Base-by-base conservation (phyloP, 441 rosid genomes). In the Bocquillonia castaneifolia region DNA sequence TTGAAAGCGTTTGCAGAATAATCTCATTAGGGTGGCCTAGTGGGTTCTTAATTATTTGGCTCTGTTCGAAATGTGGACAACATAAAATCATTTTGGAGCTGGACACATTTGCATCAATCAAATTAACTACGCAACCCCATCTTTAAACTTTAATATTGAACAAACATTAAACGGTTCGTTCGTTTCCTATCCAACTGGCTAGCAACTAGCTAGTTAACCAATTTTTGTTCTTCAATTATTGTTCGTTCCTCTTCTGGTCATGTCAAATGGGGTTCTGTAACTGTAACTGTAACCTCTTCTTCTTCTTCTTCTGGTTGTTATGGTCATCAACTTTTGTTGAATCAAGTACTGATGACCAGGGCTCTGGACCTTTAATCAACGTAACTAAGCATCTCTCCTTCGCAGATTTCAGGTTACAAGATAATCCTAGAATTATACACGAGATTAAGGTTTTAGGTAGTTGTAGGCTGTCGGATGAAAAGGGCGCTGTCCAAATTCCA, bases 381-480 rank as follows among this genome's bases (percentile, higher is more conserved):
- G 76, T 82, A 44, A 77, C 70, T 36, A 82, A 82, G 73, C 77
- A 68, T 28, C 45, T 84, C 25, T 75, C 68, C 47, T 84, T 82
- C 78, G 65, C 82, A 7, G 62, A 77, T 72, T 82, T 84, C 67
- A 75, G 65, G 57, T 52, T 73, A 2, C n/a, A n/a, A n/a, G 67
- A 69, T 39, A 58, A 77, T 52, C 79, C 77, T 22, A 54, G 63
- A 65, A 34, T 64, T 42, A 18, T 71, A 13, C 68, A 74, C 10
- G 81, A 74, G 0, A 51, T 82, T 26, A 79, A 76, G 76, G 79
- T 85, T 18, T 32, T 82, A 29, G 83, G 86, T 4, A 80, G 81
- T 51, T 85, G 75, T 10, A 79, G 71, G 36, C 28, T 82, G 12
- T 79, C 81, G 1, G 29, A 68, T 39, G 72, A 79, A 31, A 74